Evolutionary conservation across 139 green algal species (phyloP).

Genomic region (Eudorina sp.): DNA sequence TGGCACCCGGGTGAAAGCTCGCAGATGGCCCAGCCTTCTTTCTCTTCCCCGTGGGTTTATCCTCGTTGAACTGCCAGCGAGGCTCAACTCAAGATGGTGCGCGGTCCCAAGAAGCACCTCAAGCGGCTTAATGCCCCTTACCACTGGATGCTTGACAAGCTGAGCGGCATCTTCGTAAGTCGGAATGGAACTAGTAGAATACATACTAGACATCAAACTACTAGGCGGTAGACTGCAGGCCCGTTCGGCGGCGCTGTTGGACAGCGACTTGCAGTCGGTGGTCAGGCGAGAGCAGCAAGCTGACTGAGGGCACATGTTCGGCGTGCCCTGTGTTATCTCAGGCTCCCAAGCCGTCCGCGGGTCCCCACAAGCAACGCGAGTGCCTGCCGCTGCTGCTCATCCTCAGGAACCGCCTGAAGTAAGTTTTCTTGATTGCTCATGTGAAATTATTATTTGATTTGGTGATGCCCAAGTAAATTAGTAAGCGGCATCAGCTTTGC

Average conservation of each 20-base stretch:
- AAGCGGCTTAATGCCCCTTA: conserved; percentile 98
- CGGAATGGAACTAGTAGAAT: background rate
- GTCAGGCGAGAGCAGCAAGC: background rate
- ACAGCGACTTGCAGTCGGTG: background rate
- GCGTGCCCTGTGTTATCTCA: conserved; percentile 56
- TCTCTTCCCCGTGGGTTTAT: conserved; percentile 36
- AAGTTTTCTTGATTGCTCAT: conserved; percentile 45
- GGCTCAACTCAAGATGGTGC: conserved; percentile 68
- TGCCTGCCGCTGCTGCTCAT: conserved; percentile 98
- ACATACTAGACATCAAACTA: background rate
- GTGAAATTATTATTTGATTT: background rate
- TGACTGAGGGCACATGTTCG: background rate
- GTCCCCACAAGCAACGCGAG: conserved; percentile 98
- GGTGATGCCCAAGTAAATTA: background rate
- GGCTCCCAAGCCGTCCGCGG: conserved; percentile 97
- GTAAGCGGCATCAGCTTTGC: background rate
- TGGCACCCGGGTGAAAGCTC: background rate
- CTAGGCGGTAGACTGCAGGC: too few species aligned
- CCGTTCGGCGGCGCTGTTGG: conserved; percentile 1
- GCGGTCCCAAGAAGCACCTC: conserved; percentile 99
- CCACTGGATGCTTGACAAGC: conserved; percentile 99
- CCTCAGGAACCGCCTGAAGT: conserved; percentile 99
- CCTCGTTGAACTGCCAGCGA: conserved; percentile 45
- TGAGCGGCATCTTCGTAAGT: conserved; percentile 98
- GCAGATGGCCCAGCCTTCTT: background rate